Base-by-base conservation (phyloP, 73 alveolate species). In the Stentor coeruleus region DNA sequence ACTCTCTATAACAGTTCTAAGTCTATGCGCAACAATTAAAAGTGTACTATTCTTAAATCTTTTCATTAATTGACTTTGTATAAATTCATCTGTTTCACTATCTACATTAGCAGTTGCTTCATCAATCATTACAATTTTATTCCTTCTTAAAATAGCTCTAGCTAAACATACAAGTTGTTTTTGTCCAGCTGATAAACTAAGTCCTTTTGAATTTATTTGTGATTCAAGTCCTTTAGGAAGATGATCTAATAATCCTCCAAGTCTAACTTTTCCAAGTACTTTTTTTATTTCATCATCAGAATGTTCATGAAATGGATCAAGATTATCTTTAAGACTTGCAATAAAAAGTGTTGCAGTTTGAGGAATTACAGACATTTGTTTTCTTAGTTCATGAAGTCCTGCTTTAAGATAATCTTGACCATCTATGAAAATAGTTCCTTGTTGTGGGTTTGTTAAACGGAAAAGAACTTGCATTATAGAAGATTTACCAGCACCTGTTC, bases 401-500 rank as follows among this genome's bases (percentile, higher is more conserved):
- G 89, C 57, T 38, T 86, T 75, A 59, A 84, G 37, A 35, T 86
- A 91, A 59, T 92, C 92, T 30, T 82, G 84, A 59, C 93, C 91
- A 84, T 88, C 95, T 4, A 94, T 94, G n/a, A 35, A 88, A 77
- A 35, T 38, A 72, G 30, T 87, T 86, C 57, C 85, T 59, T 37
- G 35, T 66, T 37, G 30, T 30, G 40, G 6, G 2, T 35, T 40
- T 35, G 37, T 59, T 76, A 89, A 76, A 3, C 92, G 38, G 81
- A 89, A 89, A 20, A 89, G 60, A 30, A 94, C 93, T 72, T 90
- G 84, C 37, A 93, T 86, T 38, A 97, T 85, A 35, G 98, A 93
- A 55, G 98, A 89, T 88, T 96, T 96, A 11, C 99, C 99, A 57
- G 98, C 90, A 0, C 99, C 99, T 35, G 99, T 95, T 86, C 99